phyloP scores from a whole-genome alignment of 148 eudicot genomes.

The Bassia scoparia region DNA sequence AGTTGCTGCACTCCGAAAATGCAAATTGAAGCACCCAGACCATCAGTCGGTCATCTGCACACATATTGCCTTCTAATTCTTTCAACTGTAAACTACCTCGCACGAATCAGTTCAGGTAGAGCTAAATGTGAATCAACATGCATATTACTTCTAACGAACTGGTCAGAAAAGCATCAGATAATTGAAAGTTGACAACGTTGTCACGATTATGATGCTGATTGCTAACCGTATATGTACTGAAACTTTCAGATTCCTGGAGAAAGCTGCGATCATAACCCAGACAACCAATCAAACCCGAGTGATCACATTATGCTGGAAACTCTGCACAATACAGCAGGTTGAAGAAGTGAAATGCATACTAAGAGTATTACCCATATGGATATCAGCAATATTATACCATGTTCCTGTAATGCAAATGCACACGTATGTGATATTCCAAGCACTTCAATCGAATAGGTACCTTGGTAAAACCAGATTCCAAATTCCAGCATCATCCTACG shows the following conservation, averaged over 20 bases:
- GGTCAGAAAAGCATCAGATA: not conserved
- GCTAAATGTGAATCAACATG: not conserved
- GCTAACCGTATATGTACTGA: not conserved
- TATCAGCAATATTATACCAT: conserved; percentile 48
- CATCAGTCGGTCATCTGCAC: conserved; percentile 36
- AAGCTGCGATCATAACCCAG: conserved; percentile 40
- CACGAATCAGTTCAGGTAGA: conserved; percentile 79
- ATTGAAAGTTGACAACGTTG: not conserved
- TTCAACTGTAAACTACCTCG: conserved; percentile 57
- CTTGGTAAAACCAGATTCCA: conserved; percentile 37
- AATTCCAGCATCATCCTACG: conserved; percentile 71
- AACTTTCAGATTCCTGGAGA: conserved; percentile 48
- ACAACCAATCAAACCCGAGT: conserved; percentile 50
- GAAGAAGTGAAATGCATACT: conserved; percentile 68
- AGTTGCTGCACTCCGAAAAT: conserved; percentile 59
- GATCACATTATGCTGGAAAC: conserved; percentile 51
- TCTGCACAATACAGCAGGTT: conserved; percentile 60
- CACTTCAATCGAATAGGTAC: conserved; percentile 57
- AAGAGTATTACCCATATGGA: conserved; percentile 65
- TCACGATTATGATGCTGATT: not conserved
- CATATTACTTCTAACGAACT: not conserved
- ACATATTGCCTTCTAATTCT: conserved; percentile 46
- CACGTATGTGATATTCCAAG: conserved; percentile 57
- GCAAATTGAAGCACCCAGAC: conserved; percentile 38
- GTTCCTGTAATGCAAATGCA: conserved; percentile 41